These are phyloP conservation scores for Hordeum pubiflorum DNA, from an alignment of 202 grass and related monocot species.

Conservation along the genomic window DNA sequence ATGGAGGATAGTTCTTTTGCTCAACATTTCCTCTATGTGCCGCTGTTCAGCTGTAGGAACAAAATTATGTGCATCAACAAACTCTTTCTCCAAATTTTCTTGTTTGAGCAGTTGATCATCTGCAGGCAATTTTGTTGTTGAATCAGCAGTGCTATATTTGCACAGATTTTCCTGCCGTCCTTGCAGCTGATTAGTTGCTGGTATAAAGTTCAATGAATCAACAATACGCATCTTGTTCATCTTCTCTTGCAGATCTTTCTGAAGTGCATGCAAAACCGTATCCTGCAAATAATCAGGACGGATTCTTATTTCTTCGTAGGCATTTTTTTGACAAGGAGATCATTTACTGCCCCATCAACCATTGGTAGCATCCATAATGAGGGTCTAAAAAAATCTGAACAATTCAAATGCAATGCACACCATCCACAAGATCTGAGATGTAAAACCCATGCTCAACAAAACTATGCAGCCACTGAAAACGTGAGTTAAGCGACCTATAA, in stretches of 20 bases:
- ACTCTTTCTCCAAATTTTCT: constrained; percentile 15
- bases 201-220: constrained; percentile 46
- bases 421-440: not conserved
- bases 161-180: constrained; percentile 13
- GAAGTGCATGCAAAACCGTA: constrained; percentile 36
- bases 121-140: constrained; percentile 2
- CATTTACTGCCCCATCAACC: not conserved
- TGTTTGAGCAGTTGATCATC: constrained; percentile 14
- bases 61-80: constrained; percentile 21
- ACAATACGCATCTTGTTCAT: constrained; percentile 43
- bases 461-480: constrained; percentile 3
- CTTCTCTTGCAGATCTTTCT: constrained; percentile 52
- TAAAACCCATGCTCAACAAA: constrained; percentile 22
- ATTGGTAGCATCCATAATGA: not conserved
- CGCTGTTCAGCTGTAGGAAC: constrained; percentile 18
- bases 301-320: not conserved
- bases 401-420: constrained; percentile 2
- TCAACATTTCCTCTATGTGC: constrained; percentile 4
- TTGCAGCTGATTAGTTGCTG: constrained; percentile 25
- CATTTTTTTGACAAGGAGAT: constrained; percentile 23
- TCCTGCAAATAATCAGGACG: constrained; percentile 39
- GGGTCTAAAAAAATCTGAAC: constrained; percentile 10
- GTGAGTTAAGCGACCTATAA: not conserved
- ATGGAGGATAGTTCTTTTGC: constrained; percentile 26
- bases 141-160: constrained; percentile 22